Evolutionary conservation across 2,329 filamentous ascomycete genomes (phyloP).

Genomic region (Pseudocercospora ulei): DNA sequence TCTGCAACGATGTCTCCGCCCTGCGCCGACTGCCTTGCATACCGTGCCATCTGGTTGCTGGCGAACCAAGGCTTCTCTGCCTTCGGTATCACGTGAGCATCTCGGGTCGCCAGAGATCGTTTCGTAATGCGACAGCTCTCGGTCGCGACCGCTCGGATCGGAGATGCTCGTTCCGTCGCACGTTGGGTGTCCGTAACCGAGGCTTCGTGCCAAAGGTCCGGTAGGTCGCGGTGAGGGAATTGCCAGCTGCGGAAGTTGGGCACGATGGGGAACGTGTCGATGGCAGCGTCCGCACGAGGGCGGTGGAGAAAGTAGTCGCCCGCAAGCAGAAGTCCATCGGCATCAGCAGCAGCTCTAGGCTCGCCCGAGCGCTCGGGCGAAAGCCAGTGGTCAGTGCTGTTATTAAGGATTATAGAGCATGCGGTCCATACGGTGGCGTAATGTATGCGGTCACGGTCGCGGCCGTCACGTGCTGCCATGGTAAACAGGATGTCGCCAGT

Average conservation of each 20-base stretch:
- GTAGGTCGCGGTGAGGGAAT: slow-evolving; percentile 15
- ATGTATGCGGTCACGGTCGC: slow-evolving; percentile 6
- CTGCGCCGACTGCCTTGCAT: background rate
- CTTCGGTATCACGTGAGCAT: too few species aligned
- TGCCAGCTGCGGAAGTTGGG: slow-evolving; percentile 20
- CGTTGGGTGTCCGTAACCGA: background rate
- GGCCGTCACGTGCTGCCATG: slow-evolving; percentile 1
- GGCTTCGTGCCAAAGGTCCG: slow-evolving; percentile 3
- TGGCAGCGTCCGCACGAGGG: slow-evolving; percentile 2
- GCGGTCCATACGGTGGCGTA: slow-evolving; percentile 10
- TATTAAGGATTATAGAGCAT: slow-evolving; percentile 7
- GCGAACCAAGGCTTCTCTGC: too few species aligned
- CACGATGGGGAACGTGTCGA: slow-evolving; percentile 17
- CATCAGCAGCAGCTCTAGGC: slow-evolving; percentile 1
- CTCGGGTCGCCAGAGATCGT: too few species aligned
- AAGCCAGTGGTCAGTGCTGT: slow-evolving; percentile 8
- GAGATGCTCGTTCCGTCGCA: background rate
- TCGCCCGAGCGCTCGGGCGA: too few species aligned
- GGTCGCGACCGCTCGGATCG: slow-evolving; percentile 4
- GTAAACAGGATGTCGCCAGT: too few species aligned
- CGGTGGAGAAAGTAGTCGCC: slow-evolving; percentile 12
- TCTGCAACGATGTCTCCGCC: background rate
- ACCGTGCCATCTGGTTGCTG: slow-evolving; percentile 1
- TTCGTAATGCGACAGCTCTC: slow-evolving; percentile 7
- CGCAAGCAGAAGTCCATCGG: slow-evolving; percentile 5